Conservation (phyloP, 2,329 filamentous ascomycete species). For the Sarocladium oryzae region DNA sequence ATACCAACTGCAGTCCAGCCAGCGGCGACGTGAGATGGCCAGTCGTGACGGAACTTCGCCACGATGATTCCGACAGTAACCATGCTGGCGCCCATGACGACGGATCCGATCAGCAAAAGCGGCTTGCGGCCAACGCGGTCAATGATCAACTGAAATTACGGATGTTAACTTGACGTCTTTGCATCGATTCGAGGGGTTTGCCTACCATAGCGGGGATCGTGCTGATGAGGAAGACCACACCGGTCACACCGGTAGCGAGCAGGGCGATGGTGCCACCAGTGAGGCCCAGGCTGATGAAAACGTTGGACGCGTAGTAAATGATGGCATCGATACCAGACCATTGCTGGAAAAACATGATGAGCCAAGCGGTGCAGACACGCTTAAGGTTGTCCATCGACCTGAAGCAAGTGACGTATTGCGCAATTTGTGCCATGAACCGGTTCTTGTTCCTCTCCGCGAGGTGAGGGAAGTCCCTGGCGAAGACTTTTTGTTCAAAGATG, state of each 20-base stretch:
- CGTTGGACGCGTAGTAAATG: constrained; percentile 44
- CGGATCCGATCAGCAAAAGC: constrained; percentile 29
- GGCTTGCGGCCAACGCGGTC: constrained; percentile 35
- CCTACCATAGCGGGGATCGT: constrained; percentile 25
- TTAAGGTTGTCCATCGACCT: constrained; percentile 48
- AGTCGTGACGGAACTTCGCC: constrained; percentile 29
- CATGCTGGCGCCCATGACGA: constrained; percentile 32
- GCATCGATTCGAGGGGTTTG: neutral
- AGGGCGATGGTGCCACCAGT: constrained; percentile 52
- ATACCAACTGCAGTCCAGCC: constrained; percentile 31
- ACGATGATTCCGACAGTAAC: constrained; percentile 34
- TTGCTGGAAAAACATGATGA: constrained; percentile 55
- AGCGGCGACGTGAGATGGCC: constrained; percentile 27
- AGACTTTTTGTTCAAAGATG: constrained; percentile 66
- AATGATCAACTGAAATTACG: constrained; percentile 21
- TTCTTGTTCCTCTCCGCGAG: constrained; percentile 31
- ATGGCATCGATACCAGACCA: constrained; percentile 33
- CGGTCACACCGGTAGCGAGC: constrained; percentile 64
- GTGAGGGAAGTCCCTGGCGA: constrained; percentile 51
- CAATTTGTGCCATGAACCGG: constrained; percentile 27
- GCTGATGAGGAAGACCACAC: constrained; percentile 56
- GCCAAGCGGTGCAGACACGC: constrained; percentile 56
- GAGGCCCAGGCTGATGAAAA: constrained; percentile 59
- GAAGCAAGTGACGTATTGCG: constrained; percentile 42
- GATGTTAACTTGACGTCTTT: neutral